These are phyloP conservation scores for Tricholomella constricta DNA, from an alignment of 768 basidiomycete genomes.

Conservation along the genomic window DNA sequence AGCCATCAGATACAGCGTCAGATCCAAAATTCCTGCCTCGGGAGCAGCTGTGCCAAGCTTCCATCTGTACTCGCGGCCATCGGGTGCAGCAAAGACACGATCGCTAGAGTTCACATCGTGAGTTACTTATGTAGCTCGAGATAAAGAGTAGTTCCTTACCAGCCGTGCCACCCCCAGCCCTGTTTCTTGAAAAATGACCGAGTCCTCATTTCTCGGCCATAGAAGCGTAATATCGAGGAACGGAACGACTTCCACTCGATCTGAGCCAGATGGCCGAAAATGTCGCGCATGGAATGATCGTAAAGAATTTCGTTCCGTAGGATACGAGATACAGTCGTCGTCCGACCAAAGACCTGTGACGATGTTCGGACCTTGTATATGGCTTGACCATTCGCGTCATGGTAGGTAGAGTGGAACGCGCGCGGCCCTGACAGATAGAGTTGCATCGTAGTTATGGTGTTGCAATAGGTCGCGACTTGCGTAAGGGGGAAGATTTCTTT, in stretches of 20 bases:
- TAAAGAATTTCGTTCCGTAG: constrained; percentile 5
- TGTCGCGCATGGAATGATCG: constrained; percentile 2
- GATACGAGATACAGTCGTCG: constrained; percentile 19
- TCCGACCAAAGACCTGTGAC: constrained; percentile 18
- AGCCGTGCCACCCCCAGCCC: constrained; percentile 22
- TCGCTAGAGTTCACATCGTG: constrained; percentile 13
- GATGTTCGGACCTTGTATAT: constrained; percentile 25
- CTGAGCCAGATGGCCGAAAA: constrained; percentile 20
- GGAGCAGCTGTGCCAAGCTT: constrained; percentile 16
- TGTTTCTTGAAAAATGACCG: constrained; percentile 26
- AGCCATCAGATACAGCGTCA: not conserved
- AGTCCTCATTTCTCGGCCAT: constrained; percentile 20
- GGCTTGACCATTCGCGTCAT: constrained; percentile 22
- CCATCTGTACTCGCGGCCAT: constrained; percentile 27
- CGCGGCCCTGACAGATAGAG: constrained; percentile 23
- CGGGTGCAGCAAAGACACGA: constrained; percentile 24
- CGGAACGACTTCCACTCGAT: constrained; percentile 24
- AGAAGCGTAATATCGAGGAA: constrained; percentile 20
- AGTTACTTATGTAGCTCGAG: not conserved
- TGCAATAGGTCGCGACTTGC: too few relatives aligned
- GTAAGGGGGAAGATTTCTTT: not conserved
- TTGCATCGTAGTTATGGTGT: constrained; percentile 16
- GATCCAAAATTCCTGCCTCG: constrained; percentile 11
- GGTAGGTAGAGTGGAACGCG: constrained; percentile 23
- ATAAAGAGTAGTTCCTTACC: constrained; percentile 14